Evolutionary conservation across 2,329 filamentous ascomycete genomes (phyloP).

Genomic region (Ampelomyces quisqualis): DNA sequence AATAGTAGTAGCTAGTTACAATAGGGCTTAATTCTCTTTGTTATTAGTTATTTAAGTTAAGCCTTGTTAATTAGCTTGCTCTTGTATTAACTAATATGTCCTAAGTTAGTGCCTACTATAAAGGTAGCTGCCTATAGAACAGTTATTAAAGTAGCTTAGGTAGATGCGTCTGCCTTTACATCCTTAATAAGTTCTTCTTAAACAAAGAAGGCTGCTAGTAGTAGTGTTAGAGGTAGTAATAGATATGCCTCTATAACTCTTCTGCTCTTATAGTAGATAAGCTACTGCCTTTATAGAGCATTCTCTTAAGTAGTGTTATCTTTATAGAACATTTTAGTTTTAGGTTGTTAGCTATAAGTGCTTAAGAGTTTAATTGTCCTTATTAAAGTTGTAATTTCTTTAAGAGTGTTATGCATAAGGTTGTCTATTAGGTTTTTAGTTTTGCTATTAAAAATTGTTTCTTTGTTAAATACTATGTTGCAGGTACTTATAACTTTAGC

Average conservation of each 20-base stretch:
- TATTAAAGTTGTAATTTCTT: conserved; percentile 6
- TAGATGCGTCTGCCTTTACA: background rate
- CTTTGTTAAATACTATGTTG: conserved; percentile 7
- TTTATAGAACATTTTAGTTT: conserved; percentile 1
- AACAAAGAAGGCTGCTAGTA: background rate
- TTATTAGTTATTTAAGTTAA: background rate
- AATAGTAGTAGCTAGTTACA: conserved; percentile 1
- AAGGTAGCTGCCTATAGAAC: conserved; percentile 5
- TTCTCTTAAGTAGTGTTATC: background rate
- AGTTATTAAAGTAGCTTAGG: background rate
- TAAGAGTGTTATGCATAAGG: conserved; percentile 7
- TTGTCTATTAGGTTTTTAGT: conserved; percentile 10
- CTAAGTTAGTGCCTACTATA: conserved; percentile 1
- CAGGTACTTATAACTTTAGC: conserved; percentile 5
- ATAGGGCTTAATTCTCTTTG: conserved; percentile 1
- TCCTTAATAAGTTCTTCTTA: background rate
- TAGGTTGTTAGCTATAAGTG: background rate
- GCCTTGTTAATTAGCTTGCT: conserved; percentile 3
- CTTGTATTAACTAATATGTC: background rate
- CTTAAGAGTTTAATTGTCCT: conserved; percentile 1
- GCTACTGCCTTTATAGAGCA: background rate
- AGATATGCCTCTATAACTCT: background rate
- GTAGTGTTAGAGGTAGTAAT: background rate
- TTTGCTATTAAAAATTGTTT: conserved; percentile 7
- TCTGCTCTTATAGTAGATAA: conserved; percentile 1